These are phyloP conservation scores for Entonaema liquescens DNA, from an alignment of 495 filamentous ascomycete species.

Conservation along the genomic window DNA sequence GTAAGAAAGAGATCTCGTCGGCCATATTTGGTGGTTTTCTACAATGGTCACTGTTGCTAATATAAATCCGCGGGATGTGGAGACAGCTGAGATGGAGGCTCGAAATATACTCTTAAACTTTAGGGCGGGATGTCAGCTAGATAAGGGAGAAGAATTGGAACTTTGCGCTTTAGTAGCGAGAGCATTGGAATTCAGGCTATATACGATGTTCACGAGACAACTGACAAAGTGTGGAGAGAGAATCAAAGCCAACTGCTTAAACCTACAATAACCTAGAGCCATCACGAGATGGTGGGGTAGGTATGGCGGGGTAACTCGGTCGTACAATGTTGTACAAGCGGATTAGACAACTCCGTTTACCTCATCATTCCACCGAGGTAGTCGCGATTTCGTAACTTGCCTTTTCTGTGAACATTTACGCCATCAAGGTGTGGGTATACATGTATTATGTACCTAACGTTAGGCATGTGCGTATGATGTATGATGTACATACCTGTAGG, in stretches of 20 bases:
- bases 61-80: slow-evolving; percentile 13
- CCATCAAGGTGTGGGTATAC: neutral
- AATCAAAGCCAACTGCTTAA: slow-evolving; percentile 2
- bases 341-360: slow-evolving; percentile 34
- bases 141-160: slow-evolving; percentile 23
- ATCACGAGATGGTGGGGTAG: slow-evolving; percentile 36
- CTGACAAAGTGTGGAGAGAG: slow-evolving; percentile 31
- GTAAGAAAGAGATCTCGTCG: slow-evolving; percentile 71
- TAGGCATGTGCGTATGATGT: too few species aligned
- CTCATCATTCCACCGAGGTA: slow-evolving; percentile 35
- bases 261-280: slow-evolving; percentile 16
- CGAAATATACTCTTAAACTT: slow-evolving; percentile 5
- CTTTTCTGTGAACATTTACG: too few species aligned
- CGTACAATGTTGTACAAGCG: slow-evolving; percentile 31
- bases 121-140: slow-evolving; percentile 24
- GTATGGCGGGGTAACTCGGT: slow-evolving; percentile 34
- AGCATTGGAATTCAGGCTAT: slow-evolving; percentile 42
- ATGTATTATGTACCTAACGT: neutral
- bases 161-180: slow-evolving; percentile 7
- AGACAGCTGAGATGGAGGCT: neutral
- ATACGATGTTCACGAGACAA: slow-evolving; percentile 34
- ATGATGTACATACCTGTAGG: too few species aligned
- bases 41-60: neutral
- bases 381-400: neutral
- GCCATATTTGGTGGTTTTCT: slow-evolving; percentile 45